phyloP scores from a whole-genome alignment of 106 monocot genomes.

The Dendrobium nobile region DNA sequence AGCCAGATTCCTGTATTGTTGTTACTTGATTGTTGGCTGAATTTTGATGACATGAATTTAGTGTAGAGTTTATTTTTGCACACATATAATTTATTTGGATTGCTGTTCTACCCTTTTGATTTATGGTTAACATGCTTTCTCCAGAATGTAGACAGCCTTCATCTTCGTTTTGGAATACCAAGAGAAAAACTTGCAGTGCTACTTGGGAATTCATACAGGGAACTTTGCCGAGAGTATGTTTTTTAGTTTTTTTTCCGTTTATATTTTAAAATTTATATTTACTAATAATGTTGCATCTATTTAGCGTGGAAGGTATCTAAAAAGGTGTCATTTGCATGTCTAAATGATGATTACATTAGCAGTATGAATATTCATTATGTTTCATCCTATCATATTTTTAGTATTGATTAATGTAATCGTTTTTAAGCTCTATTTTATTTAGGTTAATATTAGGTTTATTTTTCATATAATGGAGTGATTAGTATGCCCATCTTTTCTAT shows the following conservation, averaged over 20 bases:
- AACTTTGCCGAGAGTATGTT: slow-evolving; percentile 49
- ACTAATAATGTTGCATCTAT: neutral
- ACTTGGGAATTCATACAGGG: slow-evolving; percentile 94
- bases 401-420: neutral
- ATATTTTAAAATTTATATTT: neutral
- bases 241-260: neutral
- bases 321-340: neutral
- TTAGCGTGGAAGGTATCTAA: neutral
- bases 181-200: slow-evolving; percentile 90
- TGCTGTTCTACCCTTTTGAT: neutral
- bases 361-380: neutral
- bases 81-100: neutral
- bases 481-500: neutral
- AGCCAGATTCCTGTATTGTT: neutral
- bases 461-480: neutral
- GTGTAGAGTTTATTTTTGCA: neutral
- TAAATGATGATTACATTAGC: neutral
- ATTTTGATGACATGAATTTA: neutral
- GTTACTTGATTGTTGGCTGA: neutral
- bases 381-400: neutral
- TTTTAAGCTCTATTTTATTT: neutral
- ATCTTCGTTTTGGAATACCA: slow-evolving; percentile 93
- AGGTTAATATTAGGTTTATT: neutral
- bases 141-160: slow-evolving; percentile 93
- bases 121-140: slow-evolving; percentile 10